Conservation (phyloP, 495 filamentous ascomycete genomes). For the Articulospora tetracladia region DNA sequence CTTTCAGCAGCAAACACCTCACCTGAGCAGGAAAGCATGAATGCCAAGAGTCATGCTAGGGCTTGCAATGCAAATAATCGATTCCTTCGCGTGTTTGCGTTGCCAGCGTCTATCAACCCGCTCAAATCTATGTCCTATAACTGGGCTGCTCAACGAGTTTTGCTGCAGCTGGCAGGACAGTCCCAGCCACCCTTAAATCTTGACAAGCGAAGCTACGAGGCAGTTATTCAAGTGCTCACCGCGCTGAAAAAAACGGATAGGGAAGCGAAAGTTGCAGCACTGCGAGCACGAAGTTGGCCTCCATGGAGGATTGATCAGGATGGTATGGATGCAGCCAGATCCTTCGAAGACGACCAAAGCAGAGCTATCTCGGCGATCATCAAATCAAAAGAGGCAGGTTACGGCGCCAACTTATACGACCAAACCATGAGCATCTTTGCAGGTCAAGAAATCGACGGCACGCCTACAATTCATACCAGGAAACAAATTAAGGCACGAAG, state of each 20-base stretch:
- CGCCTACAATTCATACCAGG: conserved; percentile 27
- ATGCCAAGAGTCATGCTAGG: not conserved
- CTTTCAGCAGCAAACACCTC: not conserved
- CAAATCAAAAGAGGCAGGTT: conserved; percentile 16
- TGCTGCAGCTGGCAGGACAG: conserved; percentile 14
- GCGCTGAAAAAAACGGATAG: conserved; percentile 20
- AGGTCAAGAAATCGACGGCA: conserved; percentile 24
- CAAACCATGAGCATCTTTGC: conserved; percentile 17
- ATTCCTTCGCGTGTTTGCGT: conserved; percentile 13
- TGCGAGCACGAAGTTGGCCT: conserved; percentile 23
- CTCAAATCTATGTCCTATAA: conserved; percentile 21
- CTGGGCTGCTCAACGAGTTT: conserved; percentile 22
- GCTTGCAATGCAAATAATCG: conserved; percentile 13
- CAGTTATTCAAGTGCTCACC: conserved; percentile 17
- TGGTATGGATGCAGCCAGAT: conserved; percentile 26
- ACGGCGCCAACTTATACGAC: conserved; percentile 7
- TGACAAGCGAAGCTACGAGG: conserved; percentile 20
- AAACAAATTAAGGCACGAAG: conserved; percentile 8
- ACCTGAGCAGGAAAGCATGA: not conserved
- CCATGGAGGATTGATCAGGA: conserved; percentile 27
- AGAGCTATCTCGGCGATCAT: conserved; percentile 15
- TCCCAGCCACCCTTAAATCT: conserved; percentile 20
- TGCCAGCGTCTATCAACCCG: conserved; percentile 20
- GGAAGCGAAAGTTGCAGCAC: conserved; percentile 18
- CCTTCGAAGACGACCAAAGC: conserved; percentile 22